Conservation (phyloP, 106 monocot genomes). For the Dioscorea zingiberensis region DNA sequence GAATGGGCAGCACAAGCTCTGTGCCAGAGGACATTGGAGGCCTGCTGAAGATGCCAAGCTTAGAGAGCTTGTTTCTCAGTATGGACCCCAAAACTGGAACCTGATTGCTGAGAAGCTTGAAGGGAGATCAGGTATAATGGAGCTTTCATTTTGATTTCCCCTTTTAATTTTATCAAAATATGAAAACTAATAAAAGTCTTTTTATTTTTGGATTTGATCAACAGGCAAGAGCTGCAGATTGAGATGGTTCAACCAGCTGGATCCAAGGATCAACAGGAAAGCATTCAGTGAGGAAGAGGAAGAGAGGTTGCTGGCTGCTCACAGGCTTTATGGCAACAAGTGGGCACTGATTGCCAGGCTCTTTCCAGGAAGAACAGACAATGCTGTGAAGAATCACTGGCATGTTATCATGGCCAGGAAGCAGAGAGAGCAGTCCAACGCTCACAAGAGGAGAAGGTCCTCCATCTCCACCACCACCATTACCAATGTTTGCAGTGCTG, state of each 20-base stretch:
- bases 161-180: too few species aligned
- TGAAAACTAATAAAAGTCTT: too few species aligned
- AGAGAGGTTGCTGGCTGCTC: constrained; percentile 60
- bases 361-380: constrained; percentile 78
- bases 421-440: constrained; percentile 42
- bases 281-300: constrained; percentile 65
- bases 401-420: constrained; percentile 82
- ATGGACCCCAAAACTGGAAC: constrained; percentile 95
- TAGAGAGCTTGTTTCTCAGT: constrained; percentile 64
- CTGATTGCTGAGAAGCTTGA: constrained; percentile 82
- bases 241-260: constrained; percentile 89
- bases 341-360: constrained; percentile 73
- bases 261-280: constrained; percentile 71
- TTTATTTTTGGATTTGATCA: not conserved
- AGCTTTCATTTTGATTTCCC: too few species aligned
- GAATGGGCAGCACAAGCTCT: constrained; percentile 33
- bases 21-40: constrained; percentile 80
- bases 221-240: constrained; percentile 85
- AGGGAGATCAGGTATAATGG: constrained; percentile 72
- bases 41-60: constrained; percentile 88
- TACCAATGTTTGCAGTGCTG: constrained; percentile 32
- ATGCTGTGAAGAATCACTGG: constrained; percentile 90
- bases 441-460: constrained; percentile 36
- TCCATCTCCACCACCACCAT: not conserved
- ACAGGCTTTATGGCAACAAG: constrained; percentile 66